phyloP scores from a whole-genome alignment of 2,329 filamentous ascomycete species.

The Neonectria punicea region DNA sequence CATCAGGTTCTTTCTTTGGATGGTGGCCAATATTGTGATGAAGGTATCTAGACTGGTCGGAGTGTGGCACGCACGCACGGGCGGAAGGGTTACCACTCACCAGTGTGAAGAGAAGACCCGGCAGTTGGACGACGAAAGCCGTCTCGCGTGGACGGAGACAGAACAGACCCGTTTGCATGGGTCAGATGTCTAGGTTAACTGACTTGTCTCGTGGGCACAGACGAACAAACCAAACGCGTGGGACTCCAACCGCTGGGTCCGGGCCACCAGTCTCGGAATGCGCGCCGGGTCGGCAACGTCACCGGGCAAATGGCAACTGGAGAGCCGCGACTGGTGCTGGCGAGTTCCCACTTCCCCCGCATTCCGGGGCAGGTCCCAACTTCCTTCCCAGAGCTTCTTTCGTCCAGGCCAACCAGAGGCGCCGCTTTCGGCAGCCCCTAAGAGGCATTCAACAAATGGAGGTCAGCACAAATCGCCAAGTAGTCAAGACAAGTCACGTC shows the following conservation, averaged over 20 bases:
- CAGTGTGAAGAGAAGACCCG: constrained; percentile 1
- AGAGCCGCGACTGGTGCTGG: not conserved
- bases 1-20: not conserved
- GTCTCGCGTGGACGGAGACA: constrained; percentile 3
- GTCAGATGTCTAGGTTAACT: not conserved
- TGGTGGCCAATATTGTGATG: not conserved
- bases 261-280: constrained; percentile 13
- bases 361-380: constrained; percentile 21
- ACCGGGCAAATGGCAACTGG: constrained; percentile 25
- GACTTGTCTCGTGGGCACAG: not conserved
- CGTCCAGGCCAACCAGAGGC: constrained; percentile 18
- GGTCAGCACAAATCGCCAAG: constrained; percentile 1
- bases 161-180: not conserved
- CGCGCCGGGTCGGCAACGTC: constrained; percentile 26
- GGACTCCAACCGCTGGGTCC: constrained; percentile 14
- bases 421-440: constrained; percentile 10
- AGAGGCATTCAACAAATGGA: constrained; percentile 11
- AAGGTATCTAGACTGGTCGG: not conserved
- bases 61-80: constrained; percentile 3
- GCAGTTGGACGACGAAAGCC: not conserved
- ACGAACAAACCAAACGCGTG: constrained; percentile 20
- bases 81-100: constrained; percentile 1
- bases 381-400: not conserved
- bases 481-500: not conserved
- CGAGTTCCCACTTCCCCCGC: constrained; percentile 1